Evolutionary conservation across 306 rosid species (phyloP), one percentile per base, ranked within the genome.

Genomic region (Begonia peltatifolia): DNA sequence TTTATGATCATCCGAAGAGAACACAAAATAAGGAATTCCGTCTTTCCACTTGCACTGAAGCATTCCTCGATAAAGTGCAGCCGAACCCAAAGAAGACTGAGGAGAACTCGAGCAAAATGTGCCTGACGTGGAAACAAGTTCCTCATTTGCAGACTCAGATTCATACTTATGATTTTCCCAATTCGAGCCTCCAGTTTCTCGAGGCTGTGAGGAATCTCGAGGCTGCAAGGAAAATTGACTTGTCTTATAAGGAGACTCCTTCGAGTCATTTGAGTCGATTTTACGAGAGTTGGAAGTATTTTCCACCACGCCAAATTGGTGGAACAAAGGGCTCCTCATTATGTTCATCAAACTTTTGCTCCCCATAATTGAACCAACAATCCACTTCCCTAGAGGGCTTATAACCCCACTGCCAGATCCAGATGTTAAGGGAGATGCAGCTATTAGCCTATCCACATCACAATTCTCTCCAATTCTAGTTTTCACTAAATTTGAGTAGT

Each of bases 41-140:
- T 68, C 76, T 72, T 70, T 84, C 99, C 96, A 92, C 0, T 78
- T 75, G 52, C 87, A 92, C 57, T 92, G 96, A 51, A 92, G 87
- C 99, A 92, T 92, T 61, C 94, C 96, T 62, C 72, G 96, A 59
- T 77, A 74, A 53, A 70, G 44, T 23, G 63, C 14, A 6, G 84
- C 57, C 6, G 87, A 66, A 49, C 74, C 62, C 2, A 64, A 73
- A 47, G 64, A 73, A 61, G 87, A 68, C 67, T 65, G 70, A 64
- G 81, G 83, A 7, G 79, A 79, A 70, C 65, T 54, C 46, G 58
- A 51, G 61, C 87, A 69, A 65, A 67, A 74, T 43, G 77, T 57
- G 83, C 87, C 79, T 30, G 38, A 30, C 38, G 38, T 30, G 38
- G 38, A 30, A 30, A 7, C 38, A 30, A 30, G 38, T 7, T 30